Evolutionary conservation across 257 asterid genomes (phyloP).

Genomic region (Solanum commersonii): DNA sequence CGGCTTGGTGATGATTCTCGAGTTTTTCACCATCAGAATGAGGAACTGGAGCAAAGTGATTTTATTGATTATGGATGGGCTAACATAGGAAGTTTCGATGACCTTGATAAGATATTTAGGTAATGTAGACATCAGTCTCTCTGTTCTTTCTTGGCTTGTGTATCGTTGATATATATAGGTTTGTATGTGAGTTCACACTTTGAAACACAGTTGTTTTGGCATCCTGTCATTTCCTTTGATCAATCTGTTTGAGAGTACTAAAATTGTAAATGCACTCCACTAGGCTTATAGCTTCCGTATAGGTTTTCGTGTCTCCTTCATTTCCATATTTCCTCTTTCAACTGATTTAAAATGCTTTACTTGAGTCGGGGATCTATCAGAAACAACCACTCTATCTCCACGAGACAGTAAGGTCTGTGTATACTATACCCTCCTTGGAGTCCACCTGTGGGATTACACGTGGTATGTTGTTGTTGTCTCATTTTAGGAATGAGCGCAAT

Average conservation of each 20-base stretch:
- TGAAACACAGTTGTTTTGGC: neutral
- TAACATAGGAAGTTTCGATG: conserved; percentile 84
- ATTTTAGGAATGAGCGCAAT: neutral
- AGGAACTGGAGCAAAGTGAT: conserved; percentile 53
- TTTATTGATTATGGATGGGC: conserved; percentile 81
- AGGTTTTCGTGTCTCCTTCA: neutral
- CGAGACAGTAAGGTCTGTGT: neutral
- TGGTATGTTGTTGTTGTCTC: neutral
- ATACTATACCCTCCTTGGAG: neutral
- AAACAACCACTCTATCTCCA: neutral
- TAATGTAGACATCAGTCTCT: conserved; percentile 17
- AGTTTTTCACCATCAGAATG: conserved; percentile 41
- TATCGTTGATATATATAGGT: neutral
- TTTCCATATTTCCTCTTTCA: neutral
- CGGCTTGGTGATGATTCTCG: conserved; percentile 34
- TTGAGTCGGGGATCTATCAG: neutral
- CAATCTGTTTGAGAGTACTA: neutral
- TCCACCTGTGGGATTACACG: neutral
- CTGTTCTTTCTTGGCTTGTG: neutral
- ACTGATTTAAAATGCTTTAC: neutral
- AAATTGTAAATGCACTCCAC: neutral
- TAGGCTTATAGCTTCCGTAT: neutral
- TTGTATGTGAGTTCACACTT: neutral
- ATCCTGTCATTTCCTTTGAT: neutral
- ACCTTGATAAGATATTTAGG: conserved; percentile 88